Evolutionary conservation across 1,284 basidiomycete genomes (phyloP).

Genomic region (Stereum hirsutum): DNA sequence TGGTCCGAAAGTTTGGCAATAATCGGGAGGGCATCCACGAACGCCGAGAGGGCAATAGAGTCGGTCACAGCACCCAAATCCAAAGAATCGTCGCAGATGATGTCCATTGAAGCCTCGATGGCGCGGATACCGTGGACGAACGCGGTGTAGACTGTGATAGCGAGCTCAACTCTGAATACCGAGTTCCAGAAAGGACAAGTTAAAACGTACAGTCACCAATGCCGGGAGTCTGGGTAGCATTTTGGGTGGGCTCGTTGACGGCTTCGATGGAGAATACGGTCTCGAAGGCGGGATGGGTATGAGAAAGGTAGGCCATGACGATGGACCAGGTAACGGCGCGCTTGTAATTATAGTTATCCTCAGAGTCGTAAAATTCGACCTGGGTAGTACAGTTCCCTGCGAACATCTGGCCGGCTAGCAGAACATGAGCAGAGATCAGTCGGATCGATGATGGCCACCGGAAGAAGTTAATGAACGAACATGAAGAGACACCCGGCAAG

Average conservation of each 20-base stretch:
- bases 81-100: too few species aligned
- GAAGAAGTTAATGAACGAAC: conserved; percentile 52
- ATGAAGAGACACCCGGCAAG: conserved; percentile 62
- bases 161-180: background rate
- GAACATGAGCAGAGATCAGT: background rate
- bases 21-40: too few species aligned
- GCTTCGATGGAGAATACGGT: conserved; percentile 65
- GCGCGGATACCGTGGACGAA: conserved; percentile 62
- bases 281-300: conserved; percentile 56
- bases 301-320: conserved; percentile 64
- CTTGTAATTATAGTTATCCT: conserved; percentile 64
- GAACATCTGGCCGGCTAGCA: conserved; percentile 33
- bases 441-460: conserved; percentile 37
- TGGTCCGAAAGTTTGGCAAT: too few species aligned
- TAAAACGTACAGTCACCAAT: conserved; percentile 52
- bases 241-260: conserved; percentile 68
- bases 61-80: too few species aligned
- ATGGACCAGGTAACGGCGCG: conserved; percentile 70
- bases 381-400: too few species aligned
- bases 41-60: conserved; percentile 53
- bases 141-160: conserved; percentile 49
- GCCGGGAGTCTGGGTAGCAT: conserved; percentile 53
- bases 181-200: background rate
- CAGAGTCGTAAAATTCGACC: conserved; percentile 51
- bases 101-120: too few species aligned